Evolutionary conservation across 1,284 basidiomycete species (phyloP).

Genomic region (Leccinum fallax): DNA sequence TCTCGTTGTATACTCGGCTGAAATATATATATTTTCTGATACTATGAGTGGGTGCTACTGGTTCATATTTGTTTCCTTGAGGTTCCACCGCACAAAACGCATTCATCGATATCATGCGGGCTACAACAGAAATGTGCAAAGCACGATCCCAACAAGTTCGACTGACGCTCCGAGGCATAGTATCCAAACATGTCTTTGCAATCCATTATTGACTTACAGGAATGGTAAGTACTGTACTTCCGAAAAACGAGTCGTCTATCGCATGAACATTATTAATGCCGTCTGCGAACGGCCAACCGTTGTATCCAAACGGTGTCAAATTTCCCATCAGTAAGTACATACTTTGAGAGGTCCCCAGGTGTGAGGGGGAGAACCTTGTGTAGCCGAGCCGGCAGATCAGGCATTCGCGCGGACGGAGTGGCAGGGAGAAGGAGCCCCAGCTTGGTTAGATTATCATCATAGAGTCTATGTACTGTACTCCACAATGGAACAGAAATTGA

Average conservation of each 20-base stretch:
- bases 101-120: not conserved
- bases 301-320: no score
- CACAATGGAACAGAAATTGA: not conserved
- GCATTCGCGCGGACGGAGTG: not conserved
- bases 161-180: no score
- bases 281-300: not conserved
- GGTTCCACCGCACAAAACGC: not conserved
- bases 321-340: not conserved
- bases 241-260: no score
- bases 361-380: not conserved
- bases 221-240: not conserved
- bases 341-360: not conserved
- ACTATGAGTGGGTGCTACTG: no score
- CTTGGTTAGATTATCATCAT: not conserved
- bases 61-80: not conserved
- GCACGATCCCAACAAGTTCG: not conserved
- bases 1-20: not conserved
- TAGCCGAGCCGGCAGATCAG: not conserved
- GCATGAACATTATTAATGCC: not conserved
- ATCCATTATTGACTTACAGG: not conserved
- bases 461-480: not conserved
- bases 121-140: not conserved
- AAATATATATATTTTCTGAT: slow-evolving; percentile 18
- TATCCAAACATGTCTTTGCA: not conserved
- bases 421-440: no score